Conservation (phyloP, 176 grass and related monocot genomes). For the Areca catechu region DNA sequence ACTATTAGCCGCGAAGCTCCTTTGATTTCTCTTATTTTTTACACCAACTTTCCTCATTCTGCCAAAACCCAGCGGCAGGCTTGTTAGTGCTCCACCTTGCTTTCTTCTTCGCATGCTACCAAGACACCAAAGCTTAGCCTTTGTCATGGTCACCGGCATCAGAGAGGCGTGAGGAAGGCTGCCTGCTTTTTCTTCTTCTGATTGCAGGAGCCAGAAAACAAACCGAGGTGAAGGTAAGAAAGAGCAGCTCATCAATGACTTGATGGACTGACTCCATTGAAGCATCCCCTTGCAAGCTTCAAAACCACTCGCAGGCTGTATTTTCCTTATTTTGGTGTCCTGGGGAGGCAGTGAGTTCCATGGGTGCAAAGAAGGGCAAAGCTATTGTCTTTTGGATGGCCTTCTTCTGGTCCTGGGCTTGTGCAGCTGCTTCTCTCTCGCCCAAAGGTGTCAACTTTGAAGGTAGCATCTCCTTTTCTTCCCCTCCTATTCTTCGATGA, state of each 20-base stretch:
- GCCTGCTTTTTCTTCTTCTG: constrained; percentile 1
- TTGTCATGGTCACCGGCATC: neutral
- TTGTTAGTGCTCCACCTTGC: neutral
- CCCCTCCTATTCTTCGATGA: no score
- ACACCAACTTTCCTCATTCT: constrained; percentile 3
- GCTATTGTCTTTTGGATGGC: no score
- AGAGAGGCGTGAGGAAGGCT: neutral
- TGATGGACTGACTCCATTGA: neutral
- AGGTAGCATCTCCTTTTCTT: no score
- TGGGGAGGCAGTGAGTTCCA: neutral
- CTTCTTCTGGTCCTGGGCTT: no score
- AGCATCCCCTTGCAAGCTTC: neutral
- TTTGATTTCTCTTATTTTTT: constrained; percentile 4
- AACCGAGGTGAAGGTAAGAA: neutral
- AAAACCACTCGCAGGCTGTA: neutral
- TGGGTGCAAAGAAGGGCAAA: neutral
- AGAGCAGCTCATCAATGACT: neutral
- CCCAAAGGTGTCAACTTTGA: no score
- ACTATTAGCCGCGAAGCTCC: neutral
- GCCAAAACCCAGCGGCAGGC: constrained; percentile 1
- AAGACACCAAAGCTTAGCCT: neutral
- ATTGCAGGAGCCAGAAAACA: neutral
- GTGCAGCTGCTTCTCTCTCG: no score
- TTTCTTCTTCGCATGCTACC: neutral
- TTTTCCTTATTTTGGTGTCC: neutral